Percentiles rank a stretch among this genome's conserved stretches.
phyloP scores from a whole-genome alignment of 169 alveolate genomes.

The Pseudocohnilembus persalinus region DNA sequence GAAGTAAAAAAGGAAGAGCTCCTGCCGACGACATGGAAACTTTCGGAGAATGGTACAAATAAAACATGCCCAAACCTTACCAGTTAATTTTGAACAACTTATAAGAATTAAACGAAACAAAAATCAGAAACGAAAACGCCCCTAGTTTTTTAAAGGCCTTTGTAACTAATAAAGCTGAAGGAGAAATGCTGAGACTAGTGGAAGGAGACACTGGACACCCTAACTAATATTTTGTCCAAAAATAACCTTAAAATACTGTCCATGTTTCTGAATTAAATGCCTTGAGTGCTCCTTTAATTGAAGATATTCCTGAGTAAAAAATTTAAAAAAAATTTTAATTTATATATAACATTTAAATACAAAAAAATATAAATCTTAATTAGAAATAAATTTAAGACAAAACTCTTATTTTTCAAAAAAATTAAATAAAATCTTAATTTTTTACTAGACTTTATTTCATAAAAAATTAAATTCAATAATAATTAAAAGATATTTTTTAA shows the following conservation, averaged over 20 bases:
- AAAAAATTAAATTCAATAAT: no score
- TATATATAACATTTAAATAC: not conserved
- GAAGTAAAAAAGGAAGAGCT: not conserved
- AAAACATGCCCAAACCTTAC: not conserved
- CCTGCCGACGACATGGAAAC: not conserved
- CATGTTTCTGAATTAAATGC: not conserved
- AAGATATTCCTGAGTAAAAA: not conserved
- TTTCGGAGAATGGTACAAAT: not conserved
- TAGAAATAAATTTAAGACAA: no score
- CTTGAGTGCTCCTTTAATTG: not conserved
- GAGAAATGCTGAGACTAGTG: no score
- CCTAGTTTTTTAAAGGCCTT: not conserved
- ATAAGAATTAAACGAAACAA: not conserved
- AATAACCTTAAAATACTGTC: not conserved
- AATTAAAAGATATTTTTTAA: no score
- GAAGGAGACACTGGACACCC: no score
- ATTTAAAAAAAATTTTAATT: no score
- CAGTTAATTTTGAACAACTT: no score
- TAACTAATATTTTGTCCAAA: no score
- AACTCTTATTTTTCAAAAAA: not conserved
- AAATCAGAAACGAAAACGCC: not conserved
- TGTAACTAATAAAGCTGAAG: not conserved
- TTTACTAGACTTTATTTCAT: no score
- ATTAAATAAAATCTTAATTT: no score
- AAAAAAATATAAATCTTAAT: no score